Evolutionary conservation across 2,329 filamentous ascomycete genomes (phyloP), one percentile per base, ranked within the genome.

Genomic region (Cryphonectria radicalis): DNA sequence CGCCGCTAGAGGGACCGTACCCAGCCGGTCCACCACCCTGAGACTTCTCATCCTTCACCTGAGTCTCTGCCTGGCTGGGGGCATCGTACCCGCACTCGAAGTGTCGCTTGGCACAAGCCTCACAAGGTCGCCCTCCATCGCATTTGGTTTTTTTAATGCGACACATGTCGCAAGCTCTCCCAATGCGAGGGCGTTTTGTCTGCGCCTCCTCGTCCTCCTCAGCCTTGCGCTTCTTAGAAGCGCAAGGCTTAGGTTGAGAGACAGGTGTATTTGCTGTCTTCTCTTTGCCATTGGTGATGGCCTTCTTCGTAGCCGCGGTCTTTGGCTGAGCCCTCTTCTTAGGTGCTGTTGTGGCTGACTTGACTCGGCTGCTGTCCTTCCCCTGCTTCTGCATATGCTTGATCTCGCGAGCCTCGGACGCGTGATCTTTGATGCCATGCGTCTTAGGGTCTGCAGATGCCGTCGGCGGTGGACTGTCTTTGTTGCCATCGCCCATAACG

Each of bases 111-210:
- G n/a, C 19, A 22, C 71, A 73, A 14, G 63, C 59, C 14, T 59
- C 55, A 32, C 71, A 73, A 6, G 71, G 71, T 1, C 35, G 68
- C 11, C 37, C 66, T 25, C 66, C 63, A 10, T 65, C 70, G 46
- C 71, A 73, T n/a, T 60, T 67, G n/a, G 71, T 69, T 19, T 71
- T 73, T 62, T 73, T 70, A 8, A 57, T 4, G n/a, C 69, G 66
- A 53, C 71, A 73, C 35, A 62, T 67, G n/a, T 63, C 63, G 43
- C 71, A 73, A 32, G 67, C 67, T 14, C 40, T 28, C 42, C 25
- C 28, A 32, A 42, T 53, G 8, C 42, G 40, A 35, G 55, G 22
- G 19, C 10, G 25, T 17, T 57, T 57, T 11, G 57, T 62, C n/a
- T 60, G 46, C 6, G 28, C 53, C 17, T 69, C 59, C 19, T 53